These are phyloP conservation scores for Chytridium lagenaria DNA, from an alignment of 371 early-diverging fungal genomes.

Conservation along the genomic window DNA sequence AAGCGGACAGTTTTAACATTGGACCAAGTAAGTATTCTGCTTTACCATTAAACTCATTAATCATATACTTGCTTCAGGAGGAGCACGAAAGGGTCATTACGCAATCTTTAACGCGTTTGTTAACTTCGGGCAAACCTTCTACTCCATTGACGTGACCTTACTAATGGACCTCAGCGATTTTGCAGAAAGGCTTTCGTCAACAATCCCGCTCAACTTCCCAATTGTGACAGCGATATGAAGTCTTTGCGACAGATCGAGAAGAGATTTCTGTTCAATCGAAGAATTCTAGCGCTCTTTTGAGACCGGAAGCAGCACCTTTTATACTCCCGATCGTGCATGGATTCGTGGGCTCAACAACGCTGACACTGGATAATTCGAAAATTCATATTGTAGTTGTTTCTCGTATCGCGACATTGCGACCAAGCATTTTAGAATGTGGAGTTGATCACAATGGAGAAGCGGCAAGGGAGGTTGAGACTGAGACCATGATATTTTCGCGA, in stretches of 20 bases:
- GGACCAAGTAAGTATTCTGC: constrained; percentile 16
- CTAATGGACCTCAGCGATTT: constrained; percentile 29
- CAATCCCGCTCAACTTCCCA: constrained; percentile 6
- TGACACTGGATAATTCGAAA: constrained; percentile 20
- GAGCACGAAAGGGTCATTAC: neutral
- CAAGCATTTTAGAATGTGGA: constrained; percentile 37
- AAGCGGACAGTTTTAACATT: constrained; percentile 12
- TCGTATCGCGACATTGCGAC: constrained; percentile 31
- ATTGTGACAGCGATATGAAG: neutral
- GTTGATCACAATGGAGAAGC: constrained; percentile 35
- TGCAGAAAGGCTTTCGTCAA: constrained; percentile 13
- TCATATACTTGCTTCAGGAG: no score
- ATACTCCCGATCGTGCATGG: constrained; percentile 41
- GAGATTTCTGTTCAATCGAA: constrained; percentile 28
- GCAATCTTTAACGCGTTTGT: neutral
- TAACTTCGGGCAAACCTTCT: constrained; percentile 31
- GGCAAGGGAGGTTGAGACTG: constrained; percentile 45
- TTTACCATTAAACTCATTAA: no score
- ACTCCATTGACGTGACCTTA: constrained; percentile 42
- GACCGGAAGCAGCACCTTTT: constrained; percentile 25
- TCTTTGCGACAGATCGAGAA: constrained; percentile 32
- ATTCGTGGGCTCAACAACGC: constrained; percentile 31
- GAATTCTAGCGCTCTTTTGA: constrained; percentile 26
- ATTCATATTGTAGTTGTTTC: constrained; percentile 31
- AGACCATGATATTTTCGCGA: constrained; percentile 19